Conservation (phyloP, 768 basidiomycete genomes). For the Lactarius hengduanensis region DNA sequence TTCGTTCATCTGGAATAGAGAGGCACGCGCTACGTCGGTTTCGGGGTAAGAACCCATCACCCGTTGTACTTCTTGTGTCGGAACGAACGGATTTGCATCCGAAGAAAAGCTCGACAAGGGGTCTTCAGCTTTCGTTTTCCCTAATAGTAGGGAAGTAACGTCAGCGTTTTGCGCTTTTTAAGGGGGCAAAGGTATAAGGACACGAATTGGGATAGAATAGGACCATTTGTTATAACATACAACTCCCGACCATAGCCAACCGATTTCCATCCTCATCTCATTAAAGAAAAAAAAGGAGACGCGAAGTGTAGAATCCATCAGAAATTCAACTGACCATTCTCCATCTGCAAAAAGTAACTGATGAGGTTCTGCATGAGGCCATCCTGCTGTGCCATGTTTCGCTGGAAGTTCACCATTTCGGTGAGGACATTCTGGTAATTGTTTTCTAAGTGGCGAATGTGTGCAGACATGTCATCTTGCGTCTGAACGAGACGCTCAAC, state of each 20-base stretch:
- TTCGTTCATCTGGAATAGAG: slow-evolving; percentile 77
- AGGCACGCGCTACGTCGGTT: slow-evolving; percentile 62
- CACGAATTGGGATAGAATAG: slow-evolving; percentile 39
- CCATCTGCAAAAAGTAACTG: slow-evolving; percentile 74
- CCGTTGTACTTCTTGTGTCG: slow-evolving; percentile 55
- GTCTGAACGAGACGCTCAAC: slow-evolving; percentile 47
- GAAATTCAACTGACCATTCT: slow-evolving; percentile 48
- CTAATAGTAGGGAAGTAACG: slow-evolving; percentile 28
- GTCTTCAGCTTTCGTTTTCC: slow-evolving; percentile 38
- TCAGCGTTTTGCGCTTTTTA: slow-evolving; percentile 29
- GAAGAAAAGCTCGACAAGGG: slow-evolving; percentile 30
- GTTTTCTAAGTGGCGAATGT: slow-evolving; percentile 56
- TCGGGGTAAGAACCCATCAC: slow-evolving; percentile 50
- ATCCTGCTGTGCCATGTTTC: slow-evolving; percentile 81
- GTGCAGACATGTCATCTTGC: slow-evolving; percentile 52
- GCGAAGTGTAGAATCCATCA: slow-evolving; percentile 23
- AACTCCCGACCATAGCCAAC: slow-evolving; percentile 11
- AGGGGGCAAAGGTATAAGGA: slow-evolving; percentile 30
- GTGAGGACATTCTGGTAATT: slow-evolving; percentile 67
- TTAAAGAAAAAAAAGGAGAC: neutral
- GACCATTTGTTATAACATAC: slow-evolving; percentile 19
- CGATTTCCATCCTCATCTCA: slow-evolving; percentile 12
- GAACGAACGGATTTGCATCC: slow-evolving; percentile 52
- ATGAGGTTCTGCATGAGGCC: slow-evolving; percentile 78
- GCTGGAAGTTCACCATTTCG: slow-evolving; percentile 72